Evolutionary conservation across 148 eudicot species (phyloP), one percentile per base, ranked within the genome.

Genomic region (Rhododendron williamsianum): DNA sequence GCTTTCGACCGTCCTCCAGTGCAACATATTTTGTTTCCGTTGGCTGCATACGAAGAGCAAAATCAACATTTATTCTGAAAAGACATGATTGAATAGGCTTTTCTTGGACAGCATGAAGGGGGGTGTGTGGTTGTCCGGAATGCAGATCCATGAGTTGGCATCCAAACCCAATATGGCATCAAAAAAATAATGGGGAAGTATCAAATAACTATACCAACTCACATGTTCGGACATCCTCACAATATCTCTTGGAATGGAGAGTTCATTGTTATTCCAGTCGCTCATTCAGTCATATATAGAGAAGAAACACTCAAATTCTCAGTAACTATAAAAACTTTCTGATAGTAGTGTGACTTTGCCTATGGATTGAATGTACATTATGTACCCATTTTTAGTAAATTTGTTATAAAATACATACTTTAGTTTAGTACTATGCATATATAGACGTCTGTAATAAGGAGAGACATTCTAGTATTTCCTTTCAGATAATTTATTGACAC

Each of bases 1-100:
- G 91, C 87, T 88, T 92, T 77, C 96, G 91, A 85, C 96, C 96
- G 88, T 93, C 94, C 74, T 91, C 88, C 83, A 92, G 96, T 56
- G 93, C 88, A 52, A 90, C 92, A 90, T 88, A 92, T 86, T 86
- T 92, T 38, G 90, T 91, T 46, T 92, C 94, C 54, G 80, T 88
- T 81, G 93, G 88, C 96, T 93, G 89, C 89, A 87, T 56, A 84
- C 72, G 46, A 41, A 52, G 65, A 80, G 51, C 21, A 49, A 78
- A 84, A 25, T 46, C 56, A 81, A 84, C n/a, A 80, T 58, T 49
- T 58, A 23, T 56, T 65, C 72, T 7, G 41, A 81, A 80, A 46
- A 56, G 27, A 52, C 41, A 67, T 35, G 72, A 25, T 74, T 12
- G 9, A 84, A n/a, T 18, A 30, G 85, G 76, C 54, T 72, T 36